Percentiles rank a stretch among this genome's conserved stretches.
Conservation (phyloP, 345 rosid species). For the Dimocarpus longan region DNA sequence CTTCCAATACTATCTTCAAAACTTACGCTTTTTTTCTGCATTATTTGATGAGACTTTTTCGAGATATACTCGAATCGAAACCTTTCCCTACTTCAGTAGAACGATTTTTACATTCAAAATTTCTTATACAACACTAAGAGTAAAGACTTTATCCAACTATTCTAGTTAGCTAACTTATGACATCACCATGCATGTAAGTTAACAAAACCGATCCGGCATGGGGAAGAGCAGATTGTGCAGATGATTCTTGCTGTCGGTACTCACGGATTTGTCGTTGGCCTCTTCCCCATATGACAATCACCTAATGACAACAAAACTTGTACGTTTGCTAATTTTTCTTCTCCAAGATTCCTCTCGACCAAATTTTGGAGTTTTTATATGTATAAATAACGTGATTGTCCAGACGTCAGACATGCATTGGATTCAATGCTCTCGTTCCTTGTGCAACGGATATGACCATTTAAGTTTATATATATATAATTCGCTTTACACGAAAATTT, state of each 20-base stretch:
- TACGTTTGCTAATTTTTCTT: constrained; percentile 19
- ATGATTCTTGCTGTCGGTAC: constrained; percentile 48
- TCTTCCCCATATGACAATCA: constrained; percentile 23
- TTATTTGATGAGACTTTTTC: no score
- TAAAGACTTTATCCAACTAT: no score
- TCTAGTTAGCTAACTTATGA: no score
- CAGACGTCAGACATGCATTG: constrained; percentile 20
- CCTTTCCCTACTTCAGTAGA: no score
- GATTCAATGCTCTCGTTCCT: constrained; percentile 17
- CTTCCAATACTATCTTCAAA: no score
- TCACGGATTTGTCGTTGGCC: constrained; percentile 43
- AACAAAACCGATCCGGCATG: neutral
- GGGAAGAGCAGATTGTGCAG: constrained; percentile 33
- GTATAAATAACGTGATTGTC: neutral
- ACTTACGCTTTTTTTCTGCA: no score
- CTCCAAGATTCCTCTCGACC: constrained; percentile 38
- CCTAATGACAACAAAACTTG: constrained; percentile 34
- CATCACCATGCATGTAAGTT: neutral
- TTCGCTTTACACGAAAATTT: constrained; percentile 6
- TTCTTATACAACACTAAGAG: no score
- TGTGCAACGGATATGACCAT: neutral
- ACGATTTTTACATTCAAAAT: no score
- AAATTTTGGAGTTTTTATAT: constrained; percentile 3
- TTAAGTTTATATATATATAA: neutral
- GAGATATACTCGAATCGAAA: no score